A percentile compares a stretch with the other conserved stretches of the same genome.
Conservation (phyloP, 257 asterid species). For the Striga asiatica region DNA sequence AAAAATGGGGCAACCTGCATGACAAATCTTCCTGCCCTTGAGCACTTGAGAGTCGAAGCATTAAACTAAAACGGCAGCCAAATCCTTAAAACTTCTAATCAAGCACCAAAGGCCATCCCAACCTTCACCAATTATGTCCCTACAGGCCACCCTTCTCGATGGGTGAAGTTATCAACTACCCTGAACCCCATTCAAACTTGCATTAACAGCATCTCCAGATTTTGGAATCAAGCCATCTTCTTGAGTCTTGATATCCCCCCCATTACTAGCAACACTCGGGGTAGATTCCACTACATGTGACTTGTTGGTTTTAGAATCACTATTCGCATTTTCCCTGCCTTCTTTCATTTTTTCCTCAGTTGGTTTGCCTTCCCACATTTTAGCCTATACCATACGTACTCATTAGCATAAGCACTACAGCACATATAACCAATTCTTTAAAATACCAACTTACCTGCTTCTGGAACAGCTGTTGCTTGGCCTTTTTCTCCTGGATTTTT, state of each 20-base stretch:
- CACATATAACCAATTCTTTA: not conserved
- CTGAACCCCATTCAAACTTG: not conserved
- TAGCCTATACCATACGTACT: conserved; percentile 20
- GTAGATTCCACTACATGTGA: conserved; percentile 17
- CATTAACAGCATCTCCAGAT: conserved; percentile 8
- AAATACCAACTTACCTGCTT: conserved; percentile 28
- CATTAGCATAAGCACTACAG: too few relatives aligned
- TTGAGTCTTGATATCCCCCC: conserved; percentile 1
- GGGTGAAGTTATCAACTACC: conserved; percentile 29
- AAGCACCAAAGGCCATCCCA: not conserved
- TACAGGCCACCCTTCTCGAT: not conserved
- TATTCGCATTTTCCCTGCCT: conserved; percentile 14
- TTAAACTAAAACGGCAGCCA: not conserved
- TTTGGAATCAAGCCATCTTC: not conserved
- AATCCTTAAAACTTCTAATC: not conserved
- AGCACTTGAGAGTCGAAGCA: not conserved
- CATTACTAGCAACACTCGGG: not conserved
- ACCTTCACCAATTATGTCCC: not conserved
- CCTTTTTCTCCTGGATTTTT: conserved; percentile 45
- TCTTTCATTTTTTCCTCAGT: conserved; percentile 31
- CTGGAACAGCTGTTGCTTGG: conserved; percentile 34
- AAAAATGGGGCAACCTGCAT: not conserved
- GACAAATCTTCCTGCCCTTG: not conserved
- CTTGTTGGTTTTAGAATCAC: conserved; percentile 17
- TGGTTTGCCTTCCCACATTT: conserved; percentile 38